Evolutionary conservation across 768 basidiomycete species (phyloP), one percentile per base, ranked within the genome.

Genomic region (Lanmaoa pseudosensibilis): DNA sequence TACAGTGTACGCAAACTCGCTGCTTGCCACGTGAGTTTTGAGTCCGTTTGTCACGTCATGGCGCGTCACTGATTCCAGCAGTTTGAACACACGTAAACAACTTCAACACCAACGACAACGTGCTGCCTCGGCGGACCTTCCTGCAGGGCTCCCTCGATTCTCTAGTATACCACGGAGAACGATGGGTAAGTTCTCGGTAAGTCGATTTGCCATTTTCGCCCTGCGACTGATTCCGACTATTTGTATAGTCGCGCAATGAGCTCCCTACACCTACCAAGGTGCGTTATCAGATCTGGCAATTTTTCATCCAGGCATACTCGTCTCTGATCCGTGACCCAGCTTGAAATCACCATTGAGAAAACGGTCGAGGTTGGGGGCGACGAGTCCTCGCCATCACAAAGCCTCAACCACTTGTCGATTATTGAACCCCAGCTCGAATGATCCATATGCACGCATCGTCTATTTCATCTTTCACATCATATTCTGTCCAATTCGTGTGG

Each of bases 1-100:
- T 36, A 15, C 19, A 81, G 80, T 80, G 46, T 82, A 82, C 44
- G 79, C 81, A 2, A 82, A 79, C 54, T 82, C 80, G 3, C 64
- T 82, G 15, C 72, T 82, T 13, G 80, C 79, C 1, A 80, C 80
- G 66, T 67, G 40, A 48, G 67, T 58, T 19, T 50, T 19, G 18
- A 27, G 34, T 25, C 2, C 36, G 9, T n/a, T 37, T 23, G 1
- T 38, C 40, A 11, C 40, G 25, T 55, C 16, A 19, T 23, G 30
- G 12, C 21, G 34, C 10, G 5, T 52, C 5, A 50, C 23, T 8
- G 40, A 46, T 48, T 23, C 1, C 36, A 46, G 27, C 43, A 77
- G 76, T n/a, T 57, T 77, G 46, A 77, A 77, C 50, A 66, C 75
- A 11, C 73, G 76, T 21, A 71, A 70, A 54, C 61, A 65, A 30